Percentiles rank a stretch among this genome's conserved stretches.
phyloP scores from a whole-genome alignment of 805 yeast genomes.

The Phaffomyces antillensis region DNA sequence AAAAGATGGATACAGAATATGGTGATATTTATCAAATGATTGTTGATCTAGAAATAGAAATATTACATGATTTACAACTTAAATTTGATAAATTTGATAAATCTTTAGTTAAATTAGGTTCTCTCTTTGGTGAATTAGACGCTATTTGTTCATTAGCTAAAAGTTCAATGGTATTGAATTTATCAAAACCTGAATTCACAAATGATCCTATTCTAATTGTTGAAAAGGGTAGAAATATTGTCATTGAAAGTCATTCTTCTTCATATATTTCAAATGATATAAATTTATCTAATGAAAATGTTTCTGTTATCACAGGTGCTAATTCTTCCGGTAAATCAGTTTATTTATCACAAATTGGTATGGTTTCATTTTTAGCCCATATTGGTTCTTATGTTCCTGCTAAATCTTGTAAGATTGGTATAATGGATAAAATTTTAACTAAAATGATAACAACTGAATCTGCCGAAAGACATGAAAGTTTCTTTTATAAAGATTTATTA shows the following conservation, averaged over 20 bases:
- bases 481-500: slow-evolving; percentile 43
- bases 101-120: slow-evolving; percentile 16
- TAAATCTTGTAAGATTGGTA: slow-evolving; percentile 34
- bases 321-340: slow-evolving; percentile 49
- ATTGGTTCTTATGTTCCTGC: slow-evolving; percentile 53
- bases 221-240: slow-evolving; percentile 38
- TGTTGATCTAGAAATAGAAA: slow-evolving; percentile 35
- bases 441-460: slow-evolving; percentile 37
- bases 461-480: slow-evolving; percentile 34
- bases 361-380: slow-evolving; percentile 43
- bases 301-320: slow-evolving; percentile 40
- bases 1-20: slow-evolving; percentile 28
- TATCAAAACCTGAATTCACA: slow-evolving; percentile 28
- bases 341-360: slow-evolving; percentile 39
- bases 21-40: slow-evolving; percentile 38
- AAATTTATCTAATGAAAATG: slow-evolving; percentile 19
- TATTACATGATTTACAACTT: slow-evolving; percentile 27
- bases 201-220: slow-evolving; percentile 25
- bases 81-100: slow-evolving; percentile 11
- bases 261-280: slow-evolving; percentile 39
- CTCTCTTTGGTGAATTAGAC: slow-evolving; percentile 30
- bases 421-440: slow-evolving; percentile 41
- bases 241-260: slow-evolving; percentile 33
- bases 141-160: slow-evolving; percentile 29
- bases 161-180: slow-evolving; percentile 23